Base-by-base conservation (phyloP, 1,284 basidiomycete species). In the Pholiota adiposa region DNA sequence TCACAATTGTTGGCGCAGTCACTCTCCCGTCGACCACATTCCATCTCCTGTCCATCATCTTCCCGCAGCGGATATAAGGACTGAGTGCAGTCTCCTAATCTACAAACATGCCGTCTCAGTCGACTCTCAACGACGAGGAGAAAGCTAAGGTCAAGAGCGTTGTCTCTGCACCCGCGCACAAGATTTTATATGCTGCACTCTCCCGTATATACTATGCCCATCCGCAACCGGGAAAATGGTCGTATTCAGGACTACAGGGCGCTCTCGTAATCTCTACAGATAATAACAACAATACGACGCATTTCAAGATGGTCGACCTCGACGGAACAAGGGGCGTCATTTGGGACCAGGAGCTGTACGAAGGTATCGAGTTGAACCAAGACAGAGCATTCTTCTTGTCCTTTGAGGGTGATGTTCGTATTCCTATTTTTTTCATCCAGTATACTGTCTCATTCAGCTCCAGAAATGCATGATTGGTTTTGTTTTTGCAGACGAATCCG, bases 361-460 rank as follows among this genome's bases (percentile, higher is more conserved):
- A 92, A 38, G 89, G 88, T 46, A 88, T 97, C 63, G 87, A 92
- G 62, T 95, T 95, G 73, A 83, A 88, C 70, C 85, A 92, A 70
- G 97, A 98, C 72, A 83, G 96, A 64, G 85, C 92, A 1, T 97
- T 91, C 83, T 98, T 98, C 73, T 94, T 98, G 77, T 90, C 94
- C 2, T 98, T 98, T 74, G 82, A 90, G 12, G 92, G 94, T 56
- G 96, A 98, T 78, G 94, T 97, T 71, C 76, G 94, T 85, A 33
- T 40, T 54, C 5, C 4, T 9, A 14, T 52, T 52, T 23, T 33
- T 14, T 34, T n/a, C 7, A 25, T 43, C 36, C 33, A 34, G 56
- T 8, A 48, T 59, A 50, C 52, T 63, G 41, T 38, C 58, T 57
- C 14, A 53, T 40, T 36, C 41, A 4, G 18, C 19, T 55, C 21